Base-by-base conservation (phyloP, 495 filamentous ascomycete species). In the Xylaria grammica region DNA sequence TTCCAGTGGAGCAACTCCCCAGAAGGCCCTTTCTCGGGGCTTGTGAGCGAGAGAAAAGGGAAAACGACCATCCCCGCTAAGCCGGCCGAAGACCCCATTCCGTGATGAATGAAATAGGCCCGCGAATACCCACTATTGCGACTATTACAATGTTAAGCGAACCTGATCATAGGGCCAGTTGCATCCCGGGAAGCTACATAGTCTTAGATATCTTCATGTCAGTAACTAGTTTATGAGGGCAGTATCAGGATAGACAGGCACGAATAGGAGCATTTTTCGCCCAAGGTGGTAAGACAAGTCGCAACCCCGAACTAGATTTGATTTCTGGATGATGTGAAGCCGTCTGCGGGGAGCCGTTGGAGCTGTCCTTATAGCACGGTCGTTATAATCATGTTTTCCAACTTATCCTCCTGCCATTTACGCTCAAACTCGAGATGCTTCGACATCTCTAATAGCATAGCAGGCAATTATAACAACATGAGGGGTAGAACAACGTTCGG, bases 111-210 rank as follows among this genome's bases (percentile, higher is more conserved):
- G 3, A 15, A 10, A 58, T 38, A 44, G 0, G 36, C 15, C 54
- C 54, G 54, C 29, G 7, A 6, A 58, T 30, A 40, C 10, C 54
- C 38, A 26, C 36, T 44, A 45, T 58, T 22, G 54, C 17, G 29
- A 56, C n/a, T 38, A 3, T 56, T 26, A 17, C 11, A 34, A 48
- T 20, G 4, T 20, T 11, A 11, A 45, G 38, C 34, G 15, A 29
- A 10, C 44, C 29, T 22, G 9, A n/a, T 15, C 17, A 34, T 30
- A 11, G 34, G 22, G 10, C 22, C 22, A 26, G 32, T 19, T 17
- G 27, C 17, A 7, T 59, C 26, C 55, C 27, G 56, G 42, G 19
- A 59, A 10, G 56, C 42, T 48, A 59, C 56, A 46, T n/a, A 11
- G 34, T 26, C 56, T 27, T 36, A 32, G 42, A 24, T 44, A 27